These are phyloP conservation scores for Inonotus hispidus DNA, from an alignment of 1,284 basidiomycete species.

Conservation along the genomic window DNA sequence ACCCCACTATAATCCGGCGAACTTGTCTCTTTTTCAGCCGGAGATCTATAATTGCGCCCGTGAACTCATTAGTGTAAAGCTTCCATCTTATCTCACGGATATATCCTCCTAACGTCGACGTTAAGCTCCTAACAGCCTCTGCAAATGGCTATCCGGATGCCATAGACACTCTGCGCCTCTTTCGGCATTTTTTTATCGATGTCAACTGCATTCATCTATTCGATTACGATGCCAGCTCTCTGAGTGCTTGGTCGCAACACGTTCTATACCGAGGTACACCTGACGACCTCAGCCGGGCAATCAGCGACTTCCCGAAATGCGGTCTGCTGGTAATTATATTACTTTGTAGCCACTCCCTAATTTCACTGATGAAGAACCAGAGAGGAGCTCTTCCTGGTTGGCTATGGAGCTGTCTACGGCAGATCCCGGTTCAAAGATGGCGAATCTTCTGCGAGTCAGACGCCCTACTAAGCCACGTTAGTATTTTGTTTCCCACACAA, in stretches of 20 bases:
- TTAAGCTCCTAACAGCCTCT: neutral
- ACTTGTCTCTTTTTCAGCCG: slow-evolving; percentile 20
- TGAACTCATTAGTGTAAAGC: slow-evolving; percentile 17
- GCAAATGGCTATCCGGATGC: neutral
- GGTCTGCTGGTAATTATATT: slow-evolving; percentile 16
- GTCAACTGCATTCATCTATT: slow-evolving; percentile 17
- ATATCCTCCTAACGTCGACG: neutral
- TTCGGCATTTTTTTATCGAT: slow-evolving; percentile 22
- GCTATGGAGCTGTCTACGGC: slow-evolving; percentile 15
- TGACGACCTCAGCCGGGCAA: slow-evolving; percentile 19
- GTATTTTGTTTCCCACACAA: neutral
- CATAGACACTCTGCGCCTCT: slow-evolving; percentile 19
- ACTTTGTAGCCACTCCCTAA: neutral
- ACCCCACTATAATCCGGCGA: slow-evolving; percentile 19
- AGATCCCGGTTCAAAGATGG: slow-evolving; percentile 17
- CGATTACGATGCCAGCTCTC: slow-evolving; percentile 13
- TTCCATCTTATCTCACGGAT: neutral
- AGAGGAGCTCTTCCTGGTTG: slow-evolving; percentile 14
- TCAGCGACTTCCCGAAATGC: slow-evolving; percentile 21
- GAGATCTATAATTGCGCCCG: slow-evolving; percentile 18
- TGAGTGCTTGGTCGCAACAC: slow-evolving; percentile 18
- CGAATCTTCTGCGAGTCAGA: slow-evolving; percentile 18
- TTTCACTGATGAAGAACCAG: neutral
- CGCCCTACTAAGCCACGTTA: slow-evolving; percentile 8
- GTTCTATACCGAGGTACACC: neutral